phyloP scores from a whole-genome alignment of 163 green algal species.

The Scenedesmus sp. region DNA sequence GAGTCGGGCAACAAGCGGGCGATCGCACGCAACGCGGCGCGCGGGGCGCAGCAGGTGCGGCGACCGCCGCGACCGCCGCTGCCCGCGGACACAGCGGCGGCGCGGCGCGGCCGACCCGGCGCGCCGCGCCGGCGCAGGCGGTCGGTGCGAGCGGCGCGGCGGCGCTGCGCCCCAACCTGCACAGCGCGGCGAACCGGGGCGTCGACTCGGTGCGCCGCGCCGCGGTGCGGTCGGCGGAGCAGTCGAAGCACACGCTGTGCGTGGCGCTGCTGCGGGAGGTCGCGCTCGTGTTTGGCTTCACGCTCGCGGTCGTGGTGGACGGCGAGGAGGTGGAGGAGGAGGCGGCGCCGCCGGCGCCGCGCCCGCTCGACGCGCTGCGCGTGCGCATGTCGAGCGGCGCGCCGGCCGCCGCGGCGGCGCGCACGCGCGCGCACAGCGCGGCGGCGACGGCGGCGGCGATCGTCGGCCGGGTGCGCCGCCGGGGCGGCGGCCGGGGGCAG shows the following conservation, averaged over 20 bases:
- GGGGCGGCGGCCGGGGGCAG: no score
- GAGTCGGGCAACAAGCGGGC: slow-evolving; percentile 37
- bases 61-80: no score
- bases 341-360: not conserved
- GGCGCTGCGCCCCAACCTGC: slow-evolving; percentile 38
- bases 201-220: slow-evolving; percentile 18
- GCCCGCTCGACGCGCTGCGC: not conserved
- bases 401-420: no score
- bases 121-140: slow-evolving; percentile 24
- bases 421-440: no score
- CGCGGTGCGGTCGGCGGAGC: slow-evolving; percentile 35
- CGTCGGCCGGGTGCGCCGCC: no score
- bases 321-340: slow-evolving; percentile 3
- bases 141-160: slow-evolving; percentile 41
- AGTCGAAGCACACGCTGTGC: slow-evolving; percentile 48
- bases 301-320: not conserved
- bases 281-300: slow-evolving; percentile 40
- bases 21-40: slow-evolving; percentile 36
- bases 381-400: not conserved
- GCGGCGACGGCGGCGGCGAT: no score
- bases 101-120: not conserved
- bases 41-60: slow-evolving; percentile 41
- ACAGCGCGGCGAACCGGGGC: slow-evolving; percentile 32
- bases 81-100: not conserved
- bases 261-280: slow-evolving; percentile 45